Percentiles rank a stretch among this genome's conserved stretches.
Conservation (phyloP, 108 stramenopile species). For the Cyclotella cryptica region DNA sequence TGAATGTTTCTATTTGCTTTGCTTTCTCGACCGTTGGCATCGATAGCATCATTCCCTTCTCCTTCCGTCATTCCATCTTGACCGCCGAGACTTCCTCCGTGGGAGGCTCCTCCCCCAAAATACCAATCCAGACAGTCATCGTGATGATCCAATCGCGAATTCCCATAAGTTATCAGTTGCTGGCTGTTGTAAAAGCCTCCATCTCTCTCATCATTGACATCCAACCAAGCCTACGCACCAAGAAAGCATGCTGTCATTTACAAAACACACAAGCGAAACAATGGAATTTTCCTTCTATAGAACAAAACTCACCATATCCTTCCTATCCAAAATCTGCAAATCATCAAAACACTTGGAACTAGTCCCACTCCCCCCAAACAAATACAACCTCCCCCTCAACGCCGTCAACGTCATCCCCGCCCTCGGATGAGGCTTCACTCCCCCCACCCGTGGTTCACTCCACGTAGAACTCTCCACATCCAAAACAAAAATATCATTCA, state of each 20-base stretch:
- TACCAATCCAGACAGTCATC: neutral
- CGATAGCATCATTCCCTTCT: conserved; percentile 9
- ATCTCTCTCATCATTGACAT: conserved; percentile 69
- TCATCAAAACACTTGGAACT: conserved; percentile 93
- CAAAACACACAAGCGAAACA: too few relatives aligned
- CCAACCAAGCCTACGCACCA: conserved; percentile 67
- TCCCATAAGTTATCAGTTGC: conserved; percentile 11
- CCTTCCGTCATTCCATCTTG: conserved; percentile 50
- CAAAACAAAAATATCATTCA: conserved; percentile 93
- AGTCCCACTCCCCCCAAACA: conserved; percentile 92
- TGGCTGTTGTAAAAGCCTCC: neutral
- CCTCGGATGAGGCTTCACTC: conserved; percentile 88
- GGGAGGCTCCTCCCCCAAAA: conserved; percentile 1
- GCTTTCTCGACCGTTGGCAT: neutral
- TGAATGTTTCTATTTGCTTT: neutral
- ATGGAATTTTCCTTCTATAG: too few relatives aligned
- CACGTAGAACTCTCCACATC: conserved; percentile 82
- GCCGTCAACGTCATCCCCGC: conserved; percentile 95
- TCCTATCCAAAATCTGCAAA: conserved; percentile 90
- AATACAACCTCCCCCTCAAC: conserved; percentile 80
- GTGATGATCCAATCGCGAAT: conserved; percentile 2
- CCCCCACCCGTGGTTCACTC: conserved; percentile 74
- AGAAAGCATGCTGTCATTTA: too few relatives aligned
- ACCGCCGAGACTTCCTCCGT: conserved; percentile 24
- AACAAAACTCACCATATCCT: conserved; percentile 66